Conservation (phyloP, 2,329 filamentous ascomycete genomes). For the Phaeosphaeria sp. region DNA sequence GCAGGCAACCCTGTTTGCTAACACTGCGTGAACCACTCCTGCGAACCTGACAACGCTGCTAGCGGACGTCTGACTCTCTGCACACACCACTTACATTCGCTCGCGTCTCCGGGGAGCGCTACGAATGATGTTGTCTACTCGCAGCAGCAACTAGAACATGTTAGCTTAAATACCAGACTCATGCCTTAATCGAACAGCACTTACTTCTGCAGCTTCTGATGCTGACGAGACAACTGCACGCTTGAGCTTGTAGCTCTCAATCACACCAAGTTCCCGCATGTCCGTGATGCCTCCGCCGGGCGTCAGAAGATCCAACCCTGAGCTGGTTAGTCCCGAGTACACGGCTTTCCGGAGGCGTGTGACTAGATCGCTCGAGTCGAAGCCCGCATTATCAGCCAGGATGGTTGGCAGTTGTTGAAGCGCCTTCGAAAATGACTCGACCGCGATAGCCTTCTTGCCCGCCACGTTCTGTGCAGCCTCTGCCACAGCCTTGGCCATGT, state of each 20-base stretch:
- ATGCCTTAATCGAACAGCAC: conserved; percentile 44
- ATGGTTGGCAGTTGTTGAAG: conserved; percentile 95
- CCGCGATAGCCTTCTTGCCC: conserved; percentile 95
- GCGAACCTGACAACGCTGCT: background rate
- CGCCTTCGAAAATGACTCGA: conserved; percentile 86
- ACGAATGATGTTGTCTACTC: conserved; percentile 98
- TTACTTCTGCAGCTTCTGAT: conserved; percentile 93
- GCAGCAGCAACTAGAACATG: conserved; percentile 72
- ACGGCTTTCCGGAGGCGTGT: conserved; percentile 90
- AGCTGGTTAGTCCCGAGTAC: conserved; percentile 92
- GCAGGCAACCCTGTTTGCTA: background rate
- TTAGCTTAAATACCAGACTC: too few relatives aligned
- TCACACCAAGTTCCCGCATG: conserved; percentile 93
- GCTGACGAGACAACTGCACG: conserved; percentile 96
- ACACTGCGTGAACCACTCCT: background rate
- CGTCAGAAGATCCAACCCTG: conserved; percentile 85
- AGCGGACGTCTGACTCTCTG: background rate
- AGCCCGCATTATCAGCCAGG: conserved; percentile 93
- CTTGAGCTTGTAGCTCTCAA: conserved; percentile 99
- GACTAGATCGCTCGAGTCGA: conserved; percentile 94
- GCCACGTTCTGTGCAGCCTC: conserved; percentile 91
- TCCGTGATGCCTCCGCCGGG: conserved; percentile 92
- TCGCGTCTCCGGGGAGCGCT: conserved; percentile 85
- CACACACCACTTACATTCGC: conserved; percentile 63
- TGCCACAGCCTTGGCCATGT: conserved; percentile 98